Base-by-base conservation (phyloP, 176 grass and related monocot genomes). In the Oryza meyeriana region DNA sequence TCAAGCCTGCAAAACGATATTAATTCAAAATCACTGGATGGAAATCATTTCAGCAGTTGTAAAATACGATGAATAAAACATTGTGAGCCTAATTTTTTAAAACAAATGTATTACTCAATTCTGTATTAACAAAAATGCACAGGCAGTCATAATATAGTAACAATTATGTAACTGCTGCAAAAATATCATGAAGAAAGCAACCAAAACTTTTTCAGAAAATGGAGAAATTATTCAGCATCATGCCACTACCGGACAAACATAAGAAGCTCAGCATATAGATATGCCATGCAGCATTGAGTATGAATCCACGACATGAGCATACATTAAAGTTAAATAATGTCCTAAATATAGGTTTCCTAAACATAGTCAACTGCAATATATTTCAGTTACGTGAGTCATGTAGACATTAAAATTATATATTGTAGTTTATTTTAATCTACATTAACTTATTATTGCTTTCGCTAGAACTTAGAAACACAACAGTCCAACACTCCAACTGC, bases 1-100 rank as follows among this genome's bases (percentile, higher is more conserved):
- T 91, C 90, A 61, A 98, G 82, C 84, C 95, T 94, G 73, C 33
- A 79, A 68, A 20, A 64, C 59, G 42, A 26, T 27, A 83, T 12
- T 70, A 24, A 33, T 41, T 75, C 28, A 81, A 24, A 40, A 64
- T 27, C 13, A 68, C 58, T 83, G 59, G 70, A 85, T 35, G 29
- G 33, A 29, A 75, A 88, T 13, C 62, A 80, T 35, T 41, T 57
- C 47, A 57, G 30, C 26, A 84, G 61, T 72, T 41, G 73, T 65
- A 55, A 73, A 77, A 59, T 67, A 73, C 22, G 66, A 85, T 67
- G 70, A 24, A 76, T 57, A 77, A 50, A 24, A 79, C 28, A 65
- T 32, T 45, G 26, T 65, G 13, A 69, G 57, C 18, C 50, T 20
- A 52, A 18, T 55, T 55, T 39, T 45, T 69, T 29, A 10, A 25